phyloP scores from a whole-genome alignment of 306 rosid species.

The Acacia crassicarpa region DNA sequence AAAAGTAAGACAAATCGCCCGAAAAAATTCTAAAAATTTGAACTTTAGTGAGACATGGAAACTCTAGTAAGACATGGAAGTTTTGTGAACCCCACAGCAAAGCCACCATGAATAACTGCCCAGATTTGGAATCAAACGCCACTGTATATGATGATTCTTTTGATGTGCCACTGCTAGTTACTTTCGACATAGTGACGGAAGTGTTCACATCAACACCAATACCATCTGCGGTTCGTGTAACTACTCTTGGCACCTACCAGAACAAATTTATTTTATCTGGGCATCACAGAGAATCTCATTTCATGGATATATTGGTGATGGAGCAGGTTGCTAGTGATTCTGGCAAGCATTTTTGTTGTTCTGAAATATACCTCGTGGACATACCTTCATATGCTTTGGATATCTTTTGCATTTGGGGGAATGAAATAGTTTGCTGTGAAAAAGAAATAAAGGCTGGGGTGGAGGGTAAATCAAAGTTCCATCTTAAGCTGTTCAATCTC shows the following conservation, averaged over 20 bases:
- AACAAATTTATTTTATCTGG: background rate
- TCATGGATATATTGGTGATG: background rate
- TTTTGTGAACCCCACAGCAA: no score
- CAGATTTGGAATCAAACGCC: no score
- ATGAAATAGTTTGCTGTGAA: background rate
- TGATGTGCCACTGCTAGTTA: background rate
- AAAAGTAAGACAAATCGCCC: no score
- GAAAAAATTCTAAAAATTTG: no score
- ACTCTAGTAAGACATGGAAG: no score
- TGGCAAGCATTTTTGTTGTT: background rate
- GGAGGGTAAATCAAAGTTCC: no score
- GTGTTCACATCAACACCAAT: background rate
- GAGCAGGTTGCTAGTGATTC: background rate
- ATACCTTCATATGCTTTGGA: background rate
- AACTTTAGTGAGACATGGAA: no score
- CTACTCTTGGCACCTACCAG: background rate
- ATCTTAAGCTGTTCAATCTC: background rate
- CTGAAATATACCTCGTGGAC: background rate
- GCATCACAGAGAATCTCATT: background rate
- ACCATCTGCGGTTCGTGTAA: accelerated
- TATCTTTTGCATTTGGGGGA: background rate
- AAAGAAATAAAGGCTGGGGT: no score
- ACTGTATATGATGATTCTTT: background rate
- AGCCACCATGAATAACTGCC: no score
- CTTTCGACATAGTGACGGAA: background rate